These are phyloP conservation scores for Crithidia bombi DNA, from an alignment of 208 protist species.

Conservation along the genomic window DNA sequence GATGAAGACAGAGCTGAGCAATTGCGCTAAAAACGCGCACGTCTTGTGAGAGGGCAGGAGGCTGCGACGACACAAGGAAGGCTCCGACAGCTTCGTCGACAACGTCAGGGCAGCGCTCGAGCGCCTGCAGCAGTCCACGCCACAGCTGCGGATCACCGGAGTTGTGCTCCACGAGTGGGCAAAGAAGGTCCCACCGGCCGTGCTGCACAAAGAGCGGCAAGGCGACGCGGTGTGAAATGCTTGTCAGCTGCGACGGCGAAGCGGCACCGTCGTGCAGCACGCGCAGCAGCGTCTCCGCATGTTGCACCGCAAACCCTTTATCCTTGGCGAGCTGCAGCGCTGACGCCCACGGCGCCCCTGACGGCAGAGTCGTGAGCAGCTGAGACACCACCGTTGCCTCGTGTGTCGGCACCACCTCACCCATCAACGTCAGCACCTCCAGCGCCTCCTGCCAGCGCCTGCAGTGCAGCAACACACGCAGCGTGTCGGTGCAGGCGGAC, in stretches of 20 bases:
- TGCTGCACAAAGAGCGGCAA: conserved; percentile 18
- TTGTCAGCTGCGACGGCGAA: not conserved
- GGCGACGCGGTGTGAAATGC: conserved; percentile 4
- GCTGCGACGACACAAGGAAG: conserved; percentile 9
- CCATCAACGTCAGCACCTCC: conserved; percentile 41
- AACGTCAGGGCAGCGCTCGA: conserved; percentile 17
- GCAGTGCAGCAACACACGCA: conserved; percentile 53
- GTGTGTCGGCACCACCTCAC: conserved; percentile 34
- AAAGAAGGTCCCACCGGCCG: conserved; percentile 29
- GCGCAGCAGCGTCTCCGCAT: conserved; percentile 2
- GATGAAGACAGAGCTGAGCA: conserved; percentile 30
- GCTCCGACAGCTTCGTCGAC: conserved; percentile 7
- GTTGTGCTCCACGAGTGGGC: not conserved
- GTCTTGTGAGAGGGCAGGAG: conserved; percentile 1
- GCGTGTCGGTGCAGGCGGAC: conserved; percentile 59
- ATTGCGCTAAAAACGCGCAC: conserved; percentile 7
- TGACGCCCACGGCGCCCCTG: conserved; percentile 46
- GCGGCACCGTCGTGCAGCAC: conserved; percentile 21
- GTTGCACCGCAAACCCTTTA: conserved; percentile 2
- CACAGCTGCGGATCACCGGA: conserved; percentile 12
- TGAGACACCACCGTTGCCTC: conserved; percentile 44
- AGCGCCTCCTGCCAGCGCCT: conserved; percentile 71
- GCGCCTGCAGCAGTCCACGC: conserved; percentile 29
- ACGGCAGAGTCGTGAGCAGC: conserved; percentile 51
- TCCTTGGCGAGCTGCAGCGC: conserved; percentile 26